Percentiles rank a stretch among this genome's conserved stretches.
Evolutionary conservation across 2,329 filamentous ascomycete genomes (phyloP).

Genomic region (Purpureocillium lavendulum): DNA sequence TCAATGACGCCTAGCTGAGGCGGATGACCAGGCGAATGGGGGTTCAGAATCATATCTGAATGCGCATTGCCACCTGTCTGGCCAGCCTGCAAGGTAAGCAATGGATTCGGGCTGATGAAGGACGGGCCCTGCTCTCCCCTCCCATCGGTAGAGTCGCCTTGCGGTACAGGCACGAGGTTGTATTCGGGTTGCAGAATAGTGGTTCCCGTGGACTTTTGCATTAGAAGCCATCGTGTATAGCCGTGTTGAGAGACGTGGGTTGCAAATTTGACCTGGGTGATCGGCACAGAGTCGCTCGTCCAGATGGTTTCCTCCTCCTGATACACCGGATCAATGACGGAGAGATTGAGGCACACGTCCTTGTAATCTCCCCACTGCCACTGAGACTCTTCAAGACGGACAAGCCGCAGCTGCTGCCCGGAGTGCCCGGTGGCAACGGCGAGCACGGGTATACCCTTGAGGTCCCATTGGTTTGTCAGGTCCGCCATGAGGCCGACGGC

Average conservation of each 20-base stretch:
- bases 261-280: constrained; percentile 42
- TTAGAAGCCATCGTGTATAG: constrained; percentile 41
- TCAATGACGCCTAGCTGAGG: constrained; percentile 61
- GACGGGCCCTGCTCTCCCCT: constrained; percentile 27
- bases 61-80: constrained; percentile 48
- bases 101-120: constrained; percentile 44
- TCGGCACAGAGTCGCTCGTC: constrained; percentile 41
- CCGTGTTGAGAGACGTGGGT: constrained; percentile 26
- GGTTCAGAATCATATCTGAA: constrained; percentile 58
- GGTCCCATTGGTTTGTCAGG: constrained; percentile 17
- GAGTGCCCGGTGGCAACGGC: constrained; percentile 46
- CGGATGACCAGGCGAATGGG: constrained; percentile 34
- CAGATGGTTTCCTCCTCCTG: constrained; percentile 43
- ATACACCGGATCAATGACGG: constrained; percentile 29
- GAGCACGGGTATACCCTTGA: constrained; percentile 25
- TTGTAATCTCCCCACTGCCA: constrained; percentile 45
- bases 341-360: constrained; percentile 37
- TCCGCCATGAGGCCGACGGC: constrained; percentile 47
- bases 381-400: constrained; percentile 38
- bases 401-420: constrained; percentile 49
- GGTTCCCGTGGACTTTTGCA: constrained; percentile 44
- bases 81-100: constrained; percentile 42
- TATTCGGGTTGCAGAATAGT: constrained; percentile 44
- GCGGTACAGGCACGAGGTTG: constrained; percentile 25
- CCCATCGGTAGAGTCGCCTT: constrained; percentile 6